These are phyloP conservation scores for Aureobasidium subglaciale DNA, from an alignment of 2,329 filamentous ascomycete species.

Conservation along the genomic window DNA sequence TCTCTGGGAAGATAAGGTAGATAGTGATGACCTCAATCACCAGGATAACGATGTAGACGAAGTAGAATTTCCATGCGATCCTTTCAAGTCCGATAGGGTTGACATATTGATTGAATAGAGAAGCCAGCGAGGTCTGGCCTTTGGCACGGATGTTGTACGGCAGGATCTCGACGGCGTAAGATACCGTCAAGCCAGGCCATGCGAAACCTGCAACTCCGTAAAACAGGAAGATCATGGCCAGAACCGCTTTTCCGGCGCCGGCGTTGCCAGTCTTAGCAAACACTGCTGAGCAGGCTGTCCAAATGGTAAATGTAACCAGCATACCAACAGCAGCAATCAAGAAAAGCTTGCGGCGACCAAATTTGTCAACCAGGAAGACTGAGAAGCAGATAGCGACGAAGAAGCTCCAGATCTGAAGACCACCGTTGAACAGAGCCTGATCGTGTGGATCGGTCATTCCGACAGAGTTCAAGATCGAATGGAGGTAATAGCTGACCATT, in stretches of 20 bases:
- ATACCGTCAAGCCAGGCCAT: conserved; percentile 31
- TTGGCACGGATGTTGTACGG: conserved; percentile 41
- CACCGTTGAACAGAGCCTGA: conserved; percentile 35
- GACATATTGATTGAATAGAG: conserved; percentile 24
- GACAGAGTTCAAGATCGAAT: conserved; percentile 23
- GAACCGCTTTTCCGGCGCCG: conserved; percentile 25
- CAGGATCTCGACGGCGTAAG: conserved; percentile 41
- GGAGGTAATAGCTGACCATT: conserved; percentile 35
- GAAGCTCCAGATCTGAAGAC: conserved; percentile 55
- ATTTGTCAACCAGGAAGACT: conserved; percentile 28
- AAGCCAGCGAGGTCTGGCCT: conserved; percentile 20
- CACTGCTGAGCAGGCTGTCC: conserved; percentile 31
- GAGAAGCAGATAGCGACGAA: conserved; percentile 44
- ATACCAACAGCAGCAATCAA: conserved; percentile 34
- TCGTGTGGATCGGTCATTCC: conserved; percentile 27
- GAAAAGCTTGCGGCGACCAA: conserved; percentile 30
- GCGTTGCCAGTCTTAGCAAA: conserved; percentile 22
- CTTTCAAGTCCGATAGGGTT: conserved; percentile 26
- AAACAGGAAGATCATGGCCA: conserved; percentile 29
- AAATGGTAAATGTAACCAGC: conserved; percentile 33
- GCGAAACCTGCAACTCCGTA: conserved; percentile 15
- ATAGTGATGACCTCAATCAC: conserved; percentile 27
- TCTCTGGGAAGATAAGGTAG: conserved; percentile 35
- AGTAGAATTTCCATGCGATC: conserved; percentile 26
- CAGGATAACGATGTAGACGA: conserved; percentile 27